Base-by-base conservation (phyloP, 106 monocot species). In the Dendrobium catenatum region DNA sequence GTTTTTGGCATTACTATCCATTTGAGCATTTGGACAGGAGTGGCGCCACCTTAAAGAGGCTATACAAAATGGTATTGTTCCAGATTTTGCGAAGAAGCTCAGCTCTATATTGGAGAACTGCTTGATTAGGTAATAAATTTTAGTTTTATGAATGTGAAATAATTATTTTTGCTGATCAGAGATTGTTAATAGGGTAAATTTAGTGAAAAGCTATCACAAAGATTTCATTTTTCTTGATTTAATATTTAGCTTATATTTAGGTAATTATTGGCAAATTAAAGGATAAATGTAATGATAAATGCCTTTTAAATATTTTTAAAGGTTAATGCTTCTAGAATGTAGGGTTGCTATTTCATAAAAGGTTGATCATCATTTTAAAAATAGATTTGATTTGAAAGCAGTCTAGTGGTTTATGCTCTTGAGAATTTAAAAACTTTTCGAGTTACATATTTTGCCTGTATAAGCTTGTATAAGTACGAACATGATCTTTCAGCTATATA, bases 11-110 rank as follows among this genome's bases (percentile, higher is more conserved):
- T 29, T 29, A 56, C 31, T 15, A 41, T 80, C 58, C 11, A 77
- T 79, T 79, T 82, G 20, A 44, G 22, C 64, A 22, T 83, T 84
- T 3, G 6, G 6, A 44, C 80, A 98, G 97, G 88, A 88, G 10
- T 98, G 97, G 97, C 72, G 43, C 72, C 77, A 93, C 78, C 75
- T 98, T 89, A 90, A 98, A 80, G 94, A 88, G 56, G 92, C 85
- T 80, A 84, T 88, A 77, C 89, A 94, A 80, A 41, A 77, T 73
- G 88, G 88, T 55, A 20, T 87, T 27, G 88, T 93, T 64, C 89
- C 86, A 70, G 92, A 87, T 13, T 98, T 94, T 86, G 94, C 94
- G 49, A 94, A 87, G 81, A 94, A 90, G 82, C 85, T 93, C 55
- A 98, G 86, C 81, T 73, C 81, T 61, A 87, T 98, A 51, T 76